A percentile compares a stretch with the other conserved stretches of the same genome.
Evolutionary conservation across 225 moss, liverwort and hornwort genomes (phyloP).

Genomic region (Marchantia paleacea): DNA sequence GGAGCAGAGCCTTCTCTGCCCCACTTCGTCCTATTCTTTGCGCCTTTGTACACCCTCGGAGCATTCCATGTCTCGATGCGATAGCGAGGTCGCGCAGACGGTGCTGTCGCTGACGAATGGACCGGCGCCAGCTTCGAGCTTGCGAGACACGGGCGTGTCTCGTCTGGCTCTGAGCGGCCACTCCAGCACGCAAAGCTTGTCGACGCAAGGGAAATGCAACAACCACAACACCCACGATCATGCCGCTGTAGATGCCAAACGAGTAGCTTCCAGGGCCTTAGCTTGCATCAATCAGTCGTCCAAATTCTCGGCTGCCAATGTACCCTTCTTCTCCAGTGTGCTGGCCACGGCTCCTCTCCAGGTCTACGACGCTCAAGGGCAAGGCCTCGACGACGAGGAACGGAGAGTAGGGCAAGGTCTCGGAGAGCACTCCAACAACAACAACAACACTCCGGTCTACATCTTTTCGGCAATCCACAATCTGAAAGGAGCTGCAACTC

Average conservation of each 20-base stretch:
- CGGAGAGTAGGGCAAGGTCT: constrained; percentile 30
- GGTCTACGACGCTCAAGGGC: constrained; percentile 41
- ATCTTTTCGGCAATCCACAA: constrained; percentile 42
- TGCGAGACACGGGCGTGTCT: constrained; percentile 17
- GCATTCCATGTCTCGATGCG: constrained; percentile 24
- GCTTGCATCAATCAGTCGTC: constrained; percentile 53
- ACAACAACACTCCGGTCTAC: constrained; percentile 32
- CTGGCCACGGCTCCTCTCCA: constrained; percentile 41
- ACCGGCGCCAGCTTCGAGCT: constrained; percentile 1
- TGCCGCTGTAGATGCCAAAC: constrained; percentile 33
- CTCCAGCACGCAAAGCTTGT: constrained; percentile 46
- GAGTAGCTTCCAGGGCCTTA: constrained; percentile 53
- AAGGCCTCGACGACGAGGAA: constrained; percentile 34
- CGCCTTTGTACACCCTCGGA: constrained; percentile 27
- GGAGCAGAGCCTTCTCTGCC: constrained; percentile 76
- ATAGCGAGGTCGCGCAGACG: constrained; percentile 35
- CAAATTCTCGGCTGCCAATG: constrained; percentile 48
- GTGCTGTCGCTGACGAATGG: constrained; percentile 35
- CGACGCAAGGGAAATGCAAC: constrained; percentile 34
- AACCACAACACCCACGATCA: constrained; percentile 18
- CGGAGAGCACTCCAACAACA: constrained; percentile 29
- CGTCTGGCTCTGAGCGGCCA: constrained; percentile 27
- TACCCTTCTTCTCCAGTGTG: constrained; percentile 62
- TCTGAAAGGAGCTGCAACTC: constrained; percentile 51
- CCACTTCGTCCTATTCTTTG: constrained; percentile 45